phyloP scores from a whole-genome alignment of 2,329 filamentous ascomycete genomes.

The Epichloe typhina region DNA sequence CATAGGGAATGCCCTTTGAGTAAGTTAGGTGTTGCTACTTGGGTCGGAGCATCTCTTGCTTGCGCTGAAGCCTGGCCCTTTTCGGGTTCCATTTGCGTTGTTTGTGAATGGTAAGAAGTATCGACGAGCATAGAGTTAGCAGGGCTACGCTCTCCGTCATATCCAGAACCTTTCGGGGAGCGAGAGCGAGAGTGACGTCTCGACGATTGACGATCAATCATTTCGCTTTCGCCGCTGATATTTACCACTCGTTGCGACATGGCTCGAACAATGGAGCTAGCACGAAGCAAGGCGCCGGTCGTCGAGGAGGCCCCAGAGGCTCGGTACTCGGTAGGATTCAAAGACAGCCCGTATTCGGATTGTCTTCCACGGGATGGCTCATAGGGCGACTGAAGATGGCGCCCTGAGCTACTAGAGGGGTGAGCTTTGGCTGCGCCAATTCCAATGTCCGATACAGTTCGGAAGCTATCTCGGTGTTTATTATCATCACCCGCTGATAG shows the following conservation, averaged over 20 bases:
- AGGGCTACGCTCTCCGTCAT: constrained; percentile 13
- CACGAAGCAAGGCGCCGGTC: constrained; percentile 51
- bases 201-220: constrained; percentile 59
- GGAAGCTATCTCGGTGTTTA: constrained; percentile 40
- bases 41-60: neutral
- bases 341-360: constrained; percentile 43
- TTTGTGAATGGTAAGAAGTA: constrained; percentile 39
- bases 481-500: constrained; percentile 28
- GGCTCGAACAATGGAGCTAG: constrained; percentile 62
- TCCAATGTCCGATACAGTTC: constrained; percentile 41
- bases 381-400: constrained; percentile 44
- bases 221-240: constrained; percentile 81
- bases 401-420: constrained; percentile 40
- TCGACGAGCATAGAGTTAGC: constrained; percentile 27
- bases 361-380: constrained; percentile 29
- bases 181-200: constrained; percentile 47
- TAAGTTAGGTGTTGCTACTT: constrained; percentile 44
- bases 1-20: constrained; percentile 77
- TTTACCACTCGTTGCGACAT: constrained; percentile 99
- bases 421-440: constrained; percentile 38
- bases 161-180: constrained; percentile 34
- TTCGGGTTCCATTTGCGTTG: constrained; percentile 30
- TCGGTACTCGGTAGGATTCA: constrained; percentile 36
- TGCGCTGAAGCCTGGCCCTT: constrained; percentile 22
- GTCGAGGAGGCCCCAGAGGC: constrained; percentile 51